Evolutionary conservation across 2,329 filamentous ascomycete genomes (phyloP).

Genomic region (Colletotrichum lentis): DNA sequence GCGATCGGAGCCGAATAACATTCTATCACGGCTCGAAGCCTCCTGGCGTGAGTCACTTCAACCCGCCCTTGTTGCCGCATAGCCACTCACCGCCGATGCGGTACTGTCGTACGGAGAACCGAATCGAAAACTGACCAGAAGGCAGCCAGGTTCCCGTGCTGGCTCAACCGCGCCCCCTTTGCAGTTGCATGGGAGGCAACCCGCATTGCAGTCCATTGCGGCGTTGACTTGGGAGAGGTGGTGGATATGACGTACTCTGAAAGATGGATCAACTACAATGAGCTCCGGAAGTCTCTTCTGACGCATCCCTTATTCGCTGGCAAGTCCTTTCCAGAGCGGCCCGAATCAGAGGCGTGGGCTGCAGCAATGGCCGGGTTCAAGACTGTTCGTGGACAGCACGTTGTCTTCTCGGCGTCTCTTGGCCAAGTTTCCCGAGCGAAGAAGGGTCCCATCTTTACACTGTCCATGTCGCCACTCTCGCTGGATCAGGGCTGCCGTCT

Average conservation of each 20-base stretch:
- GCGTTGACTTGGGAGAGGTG: conserved; percentile 50
- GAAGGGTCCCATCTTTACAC: conserved; percentile 52
- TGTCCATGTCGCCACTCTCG: conserved; percentile 59
- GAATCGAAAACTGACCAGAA: neutral
- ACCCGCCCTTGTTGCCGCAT: too few species aligned
- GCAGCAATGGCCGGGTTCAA: conserved; percentile 51
- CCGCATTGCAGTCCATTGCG: conserved; percentile 57
- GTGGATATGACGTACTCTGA: conserved; percentile 50
- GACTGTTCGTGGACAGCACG: conserved; percentile 45
- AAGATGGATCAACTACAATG: conserved; percentile 54
- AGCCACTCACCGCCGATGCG: neutral
- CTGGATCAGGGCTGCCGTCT: conserved; percentile 62
- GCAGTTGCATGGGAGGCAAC: conserved; percentile 62
- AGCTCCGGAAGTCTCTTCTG: conserved; percentile 54
- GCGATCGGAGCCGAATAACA: conserved; percentile 15
- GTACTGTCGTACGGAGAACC: too few species aligned
- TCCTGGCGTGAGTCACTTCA: conserved; percentile 10
- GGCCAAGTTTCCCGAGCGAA: conserved; percentile 29
- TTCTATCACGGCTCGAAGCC: conserved; percentile 22
- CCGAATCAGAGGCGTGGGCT: conserved; percentile 56
- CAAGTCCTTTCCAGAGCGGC: conserved; percentile 59
- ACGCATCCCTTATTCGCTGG: conserved; percentile 52
- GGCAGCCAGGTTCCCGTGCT: conserved; percentile 24
- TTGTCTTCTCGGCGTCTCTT: conserved; percentile 52
- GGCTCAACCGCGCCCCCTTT: conserved; percentile 55